Percentiles rank a stretch among this genome's conserved stretches.
Conservation (phyloP, 148 eudicot genomes). For the Spergularia bocconei region DNA sequence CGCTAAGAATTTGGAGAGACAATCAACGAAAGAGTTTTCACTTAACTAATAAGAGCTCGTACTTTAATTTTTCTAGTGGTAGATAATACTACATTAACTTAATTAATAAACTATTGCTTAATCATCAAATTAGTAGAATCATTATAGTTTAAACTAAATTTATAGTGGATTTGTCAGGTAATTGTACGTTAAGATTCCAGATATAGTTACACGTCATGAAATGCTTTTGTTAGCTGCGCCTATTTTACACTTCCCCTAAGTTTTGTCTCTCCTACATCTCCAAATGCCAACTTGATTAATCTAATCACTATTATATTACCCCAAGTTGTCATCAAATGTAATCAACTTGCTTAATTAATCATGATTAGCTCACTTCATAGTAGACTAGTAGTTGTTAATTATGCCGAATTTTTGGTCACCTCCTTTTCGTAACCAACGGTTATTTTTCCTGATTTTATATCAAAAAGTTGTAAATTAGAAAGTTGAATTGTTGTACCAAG, state of each 20-base stretch:
- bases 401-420: background rate
- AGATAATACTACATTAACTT: too few relatives aligned
- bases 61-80: too few relatives aligned
- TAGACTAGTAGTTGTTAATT: background rate
- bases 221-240: conserved; percentile 14
- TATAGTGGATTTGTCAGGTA: background rate
- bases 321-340: background rate
- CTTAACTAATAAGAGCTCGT: background rate
- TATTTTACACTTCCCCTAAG: conserved; percentile 2
- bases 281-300: background rate
- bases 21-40: conserved; percentile 11
- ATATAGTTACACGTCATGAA: background rate
- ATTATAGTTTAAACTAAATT: too few relatives aligned
- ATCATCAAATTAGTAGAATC: too few relatives aligned
- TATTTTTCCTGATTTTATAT: background rate
- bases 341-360: background rate
- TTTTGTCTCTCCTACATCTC: background rate
- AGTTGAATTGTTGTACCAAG: too few relatives aligned
- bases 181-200: too few relatives aligned
- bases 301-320: background rate
- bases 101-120: too few relatives aligned
- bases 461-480: background rate
- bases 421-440: background rate
- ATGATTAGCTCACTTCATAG: background rate
- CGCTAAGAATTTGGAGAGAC: conserved; percentile 22